Percentiles rank a stretch among this genome's conserved stretches.
These are phyloP conservation scores for Aspergillus leporis DNA, from an alignment of 495 filamentous ascomycete genomes.

Conservation along the genomic window DNA sequence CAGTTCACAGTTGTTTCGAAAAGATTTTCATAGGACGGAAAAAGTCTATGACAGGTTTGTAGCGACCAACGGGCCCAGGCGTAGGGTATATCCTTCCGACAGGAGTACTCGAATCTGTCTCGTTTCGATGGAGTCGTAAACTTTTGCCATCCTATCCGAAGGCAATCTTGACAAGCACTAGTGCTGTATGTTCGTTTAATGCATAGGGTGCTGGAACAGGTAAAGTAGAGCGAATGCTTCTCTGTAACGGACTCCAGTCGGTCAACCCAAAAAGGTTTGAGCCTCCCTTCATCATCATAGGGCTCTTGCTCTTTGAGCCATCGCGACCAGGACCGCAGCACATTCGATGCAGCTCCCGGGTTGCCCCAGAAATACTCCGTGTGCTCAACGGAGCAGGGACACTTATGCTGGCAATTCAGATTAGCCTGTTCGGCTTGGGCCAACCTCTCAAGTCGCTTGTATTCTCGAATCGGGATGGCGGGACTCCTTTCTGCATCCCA, in stretches of 20 bases:
- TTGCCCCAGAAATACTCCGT: slow-evolving; percentile 16
- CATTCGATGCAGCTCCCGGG: slow-evolving; percentile 5
- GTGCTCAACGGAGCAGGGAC: slow-evolving; percentile 11
- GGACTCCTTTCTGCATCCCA: slow-evolving; percentile 9
- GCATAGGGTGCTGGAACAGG: slow-evolving; percentile 3
- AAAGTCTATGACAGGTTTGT: background rate
- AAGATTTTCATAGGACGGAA: too few relatives aligned
- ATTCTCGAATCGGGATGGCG: slow-evolving; percentile 6
- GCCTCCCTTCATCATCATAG: slow-evolving; percentile 6
- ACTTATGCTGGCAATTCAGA: slow-evolving; percentile 14
- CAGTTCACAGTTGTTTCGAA: too few relatives aligned
- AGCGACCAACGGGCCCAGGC: background rate
- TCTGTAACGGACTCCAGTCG: background rate
- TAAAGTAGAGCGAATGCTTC: slow-evolving; percentile 1
- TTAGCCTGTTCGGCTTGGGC: slow-evolving; percentile 14
- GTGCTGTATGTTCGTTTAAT: slow-evolving; percentile 2
- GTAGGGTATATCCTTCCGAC: background rate
- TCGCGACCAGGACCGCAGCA: slow-evolving; percentile 15
- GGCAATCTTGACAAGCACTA: slow-evolving; percentile 10
- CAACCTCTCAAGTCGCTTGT: slow-evolving; percentile 16
- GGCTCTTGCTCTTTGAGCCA: slow-evolving; percentile 15
- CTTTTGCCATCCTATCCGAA: slow-evolving; percentile 7
- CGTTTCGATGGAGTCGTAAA: background rate
- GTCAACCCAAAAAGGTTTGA: slow-evolving; percentile 12
- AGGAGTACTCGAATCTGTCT: background rate